Base-by-base conservation (phyloP, 805 yeast species). In the Starmerella roubikii region DNA sequence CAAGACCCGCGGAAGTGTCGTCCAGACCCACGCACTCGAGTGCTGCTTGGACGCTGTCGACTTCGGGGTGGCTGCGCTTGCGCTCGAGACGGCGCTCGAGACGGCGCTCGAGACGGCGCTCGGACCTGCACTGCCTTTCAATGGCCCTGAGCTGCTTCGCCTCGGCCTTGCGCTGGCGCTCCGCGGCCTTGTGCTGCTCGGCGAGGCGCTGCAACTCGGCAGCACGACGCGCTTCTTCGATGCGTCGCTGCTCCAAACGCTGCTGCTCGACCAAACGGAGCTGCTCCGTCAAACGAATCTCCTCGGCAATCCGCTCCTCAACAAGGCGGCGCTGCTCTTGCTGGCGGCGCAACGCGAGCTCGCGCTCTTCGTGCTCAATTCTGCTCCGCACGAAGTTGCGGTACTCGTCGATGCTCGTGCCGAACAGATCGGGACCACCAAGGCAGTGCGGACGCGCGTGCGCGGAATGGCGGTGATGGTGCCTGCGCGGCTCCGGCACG, bases 321-420 rank as follows among this genome's bases (percentile, higher is more conserved):
- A 18, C 21, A 2, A 37, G 38, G 23, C 16, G 16, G 18, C 41
- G 41, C 27, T 34, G 34, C 11, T 38, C 40, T 37, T 39, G 44
- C 7, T 39, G 41, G 16, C 34, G 31, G 20, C 37, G 41, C 3
- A 32, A 28, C 3, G 41, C 43, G 2, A 29, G 26, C 16, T 18
- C 31, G 7, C 34, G 42, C 37, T 37, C 27, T 19, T 27, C 39
- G 17, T 33, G 35, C 41, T 45, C 42, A 12, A 24, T 27, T 24
- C 37, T 30, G 3, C 34, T 19, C 11, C 38, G 39, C 16, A 31
- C 31, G 9, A 30, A 17, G 18, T 38, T 37, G 17, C 49, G 46
- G 21, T 40, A 36, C 25, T 36, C 35, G 13, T 30, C 33, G 19
- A 11, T 24, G 16, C 18, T 17, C 6, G 22, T 20, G 22, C 16